Percentiles rank a stretch among this genome's conserved stretches.
Evolutionary conservation across 208 protist species (phyloP).

Genomic region (Trypanosoma caninum): DNA sequence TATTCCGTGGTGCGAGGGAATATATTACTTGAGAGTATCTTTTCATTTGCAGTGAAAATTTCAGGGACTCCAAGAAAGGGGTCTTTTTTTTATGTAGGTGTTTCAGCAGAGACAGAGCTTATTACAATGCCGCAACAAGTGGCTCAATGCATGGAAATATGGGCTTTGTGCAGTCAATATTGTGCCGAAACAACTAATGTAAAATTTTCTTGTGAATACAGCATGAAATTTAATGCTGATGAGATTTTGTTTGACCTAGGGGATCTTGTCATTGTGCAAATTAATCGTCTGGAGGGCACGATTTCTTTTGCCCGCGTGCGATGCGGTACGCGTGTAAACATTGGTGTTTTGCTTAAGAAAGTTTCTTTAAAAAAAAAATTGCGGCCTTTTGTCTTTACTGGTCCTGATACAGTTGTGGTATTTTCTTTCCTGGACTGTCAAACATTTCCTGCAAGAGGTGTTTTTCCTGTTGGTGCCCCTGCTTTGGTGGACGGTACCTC

Average conservation of each 20-base stretch:
- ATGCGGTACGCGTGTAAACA: conserved; percentile 48
- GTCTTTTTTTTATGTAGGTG: conserved; percentile 71
- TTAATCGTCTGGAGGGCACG: conserved; percentile 58
- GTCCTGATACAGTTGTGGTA: conserved; percentile 62
- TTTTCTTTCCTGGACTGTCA: conserved; percentile 71
- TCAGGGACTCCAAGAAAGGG: conserved; percentile 35
- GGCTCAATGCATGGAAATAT: conserved; percentile 63
- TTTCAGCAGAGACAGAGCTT: conserved; percentile 58
- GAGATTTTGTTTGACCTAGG: conserved; percentile 59
- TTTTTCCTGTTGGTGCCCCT: conserved; percentile 59
- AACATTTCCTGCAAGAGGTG: conserved; percentile 73
- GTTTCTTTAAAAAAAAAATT: conserved; percentile 43
- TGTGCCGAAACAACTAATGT: conserved; percentile 65
- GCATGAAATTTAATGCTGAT: conserved; percentile 75
- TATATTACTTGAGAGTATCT: conserved; percentile 45
- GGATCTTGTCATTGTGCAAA: conserved; percentile 67
- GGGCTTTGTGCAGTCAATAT: conserved; percentile 80
- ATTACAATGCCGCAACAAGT: conserved; percentile 56
- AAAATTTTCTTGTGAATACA: conserved; percentile 81
- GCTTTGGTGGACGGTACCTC: conserved; percentile 16
- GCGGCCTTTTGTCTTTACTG: conserved; percentile 66
- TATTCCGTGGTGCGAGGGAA: conserved; percentile 64
- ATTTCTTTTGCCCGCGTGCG: conserved; percentile 71
- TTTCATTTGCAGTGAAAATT: conserved; percentile 71
- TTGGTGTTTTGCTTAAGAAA: conserved; percentile 80